Percentiles rank a stretch among this genome's conserved stretches.
Conservation (phyloP, 192 early-diverging fungal species). For the Linnemannia hyalina region DNA sequence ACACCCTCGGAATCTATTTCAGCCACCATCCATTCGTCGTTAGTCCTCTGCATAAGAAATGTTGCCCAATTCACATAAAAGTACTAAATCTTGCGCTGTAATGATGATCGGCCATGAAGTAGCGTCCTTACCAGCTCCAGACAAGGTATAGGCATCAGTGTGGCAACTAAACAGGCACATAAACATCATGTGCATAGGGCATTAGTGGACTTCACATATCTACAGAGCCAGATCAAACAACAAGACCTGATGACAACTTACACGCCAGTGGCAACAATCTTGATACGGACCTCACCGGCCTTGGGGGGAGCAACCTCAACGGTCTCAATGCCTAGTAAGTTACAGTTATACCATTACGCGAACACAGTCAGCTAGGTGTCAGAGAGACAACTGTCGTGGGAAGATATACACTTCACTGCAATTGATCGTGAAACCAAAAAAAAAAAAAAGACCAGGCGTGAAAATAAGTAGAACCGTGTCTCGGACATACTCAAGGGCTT, state of each 20-base stretch:
- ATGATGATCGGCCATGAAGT: not conserved
- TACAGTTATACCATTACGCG: not conserved
- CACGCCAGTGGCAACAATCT: conserved; percentile 92
- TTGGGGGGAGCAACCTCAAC: conserved; percentile 96
- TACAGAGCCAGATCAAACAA: not conserved
- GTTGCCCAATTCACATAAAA: not conserved
- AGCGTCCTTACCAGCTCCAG: conserved; percentile 70
- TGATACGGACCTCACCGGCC: conserved; percentile 94
- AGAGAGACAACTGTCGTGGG: not conserved
- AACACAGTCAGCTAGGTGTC: not conserved
- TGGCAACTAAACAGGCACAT: conserved; percentile 72
- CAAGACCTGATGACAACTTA: conserved; percentile 41
- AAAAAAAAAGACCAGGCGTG: not conserved
- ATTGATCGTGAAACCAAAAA: not conserved
- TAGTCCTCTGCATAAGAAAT: not conserved
- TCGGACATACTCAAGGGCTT: conserved; percentile 88
- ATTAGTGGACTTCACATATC: not conserved
- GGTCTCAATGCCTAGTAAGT: conserved; percentile 83
- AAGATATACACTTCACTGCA: not conserved
- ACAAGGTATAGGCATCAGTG: conserved; percentile 96
- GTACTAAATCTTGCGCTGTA: not conserved
- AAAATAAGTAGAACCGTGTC: not conserved
- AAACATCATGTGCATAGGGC: conserved; percentile 19
- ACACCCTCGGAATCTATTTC: conserved; percentile 81
- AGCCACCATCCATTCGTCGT: not conserved